These are phyloP conservation scores for Trypanosoma scelopori DNA, from an alignment of 208 protist genomes.

Conservation along the genomic window DNA sequence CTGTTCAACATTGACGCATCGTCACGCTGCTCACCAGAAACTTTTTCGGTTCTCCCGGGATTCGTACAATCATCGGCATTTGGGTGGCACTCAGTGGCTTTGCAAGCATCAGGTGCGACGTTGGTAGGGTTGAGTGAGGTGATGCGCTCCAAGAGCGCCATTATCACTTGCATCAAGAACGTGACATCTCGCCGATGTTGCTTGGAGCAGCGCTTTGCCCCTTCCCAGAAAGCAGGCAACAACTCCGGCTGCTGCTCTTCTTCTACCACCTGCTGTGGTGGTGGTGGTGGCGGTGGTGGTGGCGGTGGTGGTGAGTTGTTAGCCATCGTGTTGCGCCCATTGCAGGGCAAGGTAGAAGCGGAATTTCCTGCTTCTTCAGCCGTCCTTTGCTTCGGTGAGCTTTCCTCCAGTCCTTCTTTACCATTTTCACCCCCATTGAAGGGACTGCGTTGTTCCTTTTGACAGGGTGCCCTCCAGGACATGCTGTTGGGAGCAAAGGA, in stretches of 20 bases:
- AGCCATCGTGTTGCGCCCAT: no score
- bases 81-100: not conserved
- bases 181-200: constrained; percentile 13
- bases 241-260: not conserved
- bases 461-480: not conserved
- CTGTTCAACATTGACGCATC: not conserved
- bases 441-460: not conserved
- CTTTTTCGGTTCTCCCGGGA: not conserved
- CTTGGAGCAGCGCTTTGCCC: not conserved
- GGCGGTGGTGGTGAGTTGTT: no score
- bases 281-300: no score
- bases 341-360: no score
- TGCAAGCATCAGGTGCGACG: no score
- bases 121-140: not conserved
- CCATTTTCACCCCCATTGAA: no score
- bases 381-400: no score
- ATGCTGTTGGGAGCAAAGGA: no score
- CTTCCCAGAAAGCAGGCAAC: not conserved
- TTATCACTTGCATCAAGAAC: constrained; percentile 12
- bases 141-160: constrained; percentile 11
- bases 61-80: not conserved
- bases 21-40: not conserved
- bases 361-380: no score
- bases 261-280: no score
- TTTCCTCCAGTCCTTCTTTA: no score